These are phyloP conservation scores for Linnemannia schmuckeri DNA, from an alignment of 192 early-diverging fungal species.

Conservation along the genomic window DNA sequence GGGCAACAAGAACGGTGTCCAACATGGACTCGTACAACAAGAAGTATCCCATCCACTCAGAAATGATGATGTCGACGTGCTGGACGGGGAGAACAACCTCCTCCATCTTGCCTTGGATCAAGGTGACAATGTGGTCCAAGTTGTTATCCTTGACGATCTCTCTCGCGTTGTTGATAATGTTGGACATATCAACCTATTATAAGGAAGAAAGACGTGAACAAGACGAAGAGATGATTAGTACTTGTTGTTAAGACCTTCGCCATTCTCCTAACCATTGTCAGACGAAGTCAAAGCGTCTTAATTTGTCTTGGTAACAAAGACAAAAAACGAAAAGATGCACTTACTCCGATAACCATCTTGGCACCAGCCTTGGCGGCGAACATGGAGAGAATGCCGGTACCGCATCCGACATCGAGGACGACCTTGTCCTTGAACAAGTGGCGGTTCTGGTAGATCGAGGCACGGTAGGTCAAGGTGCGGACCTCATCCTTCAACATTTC, in stretches of 20 bases:
- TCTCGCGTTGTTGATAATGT: constrained; percentile 85
- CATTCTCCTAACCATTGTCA: background rate
- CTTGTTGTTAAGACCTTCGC: background rate
- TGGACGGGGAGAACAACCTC: constrained; percentile 81
- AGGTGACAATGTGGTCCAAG: constrained; percentile 70
- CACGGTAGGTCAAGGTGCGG: constrained; percentile 84
- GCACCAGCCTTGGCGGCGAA: constrained; percentile 93
- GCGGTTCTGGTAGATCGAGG: constrained; percentile 88
- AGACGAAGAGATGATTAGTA: background rate
- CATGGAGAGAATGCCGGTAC: constrained; percentile 94
- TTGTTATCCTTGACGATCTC: constrained; percentile 82
- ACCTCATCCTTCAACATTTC: constrained; percentile 90
- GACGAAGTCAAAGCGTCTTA: background rate
- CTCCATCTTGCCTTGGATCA: constrained; percentile 86
- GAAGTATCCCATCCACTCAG: constrained; percentile 97
- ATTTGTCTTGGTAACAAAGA: background rate
- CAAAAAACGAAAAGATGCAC: background rate
- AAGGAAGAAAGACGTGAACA: constrained; percentile 37
- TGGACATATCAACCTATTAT: constrained; percentile 87
- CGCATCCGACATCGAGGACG: constrained; percentile 91
- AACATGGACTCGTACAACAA: constrained; percentile 93
- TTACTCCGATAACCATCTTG: constrained; percentile 66
- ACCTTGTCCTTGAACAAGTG: constrained; percentile 87
- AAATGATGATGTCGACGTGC: constrained; percentile 88
- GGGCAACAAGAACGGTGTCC: constrained; percentile 87